A percentile compares a stretch with the other conserved stretches of the same genome.
These are phyloP conservation scores for Rhodamnia argentea DNA, from an alignment of 345 rosid species.

Conservation along the genomic window DNA sequence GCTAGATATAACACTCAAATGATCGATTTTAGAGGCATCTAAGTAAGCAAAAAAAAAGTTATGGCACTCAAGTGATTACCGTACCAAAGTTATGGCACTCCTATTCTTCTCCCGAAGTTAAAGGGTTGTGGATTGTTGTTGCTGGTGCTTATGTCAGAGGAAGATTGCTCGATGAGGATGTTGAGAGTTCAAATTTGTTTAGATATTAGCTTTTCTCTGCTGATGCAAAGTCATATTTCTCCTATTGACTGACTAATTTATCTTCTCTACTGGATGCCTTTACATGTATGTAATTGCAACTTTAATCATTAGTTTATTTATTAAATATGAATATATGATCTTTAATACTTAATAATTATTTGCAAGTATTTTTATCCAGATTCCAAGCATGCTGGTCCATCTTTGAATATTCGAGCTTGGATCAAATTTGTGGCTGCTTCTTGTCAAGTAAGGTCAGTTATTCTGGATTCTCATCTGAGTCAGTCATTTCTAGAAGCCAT, in stretches of 20 bases:
- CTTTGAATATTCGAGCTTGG: slow-evolving; percentile 64
- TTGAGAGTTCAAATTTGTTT: background rate
- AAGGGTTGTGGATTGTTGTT: background rate
- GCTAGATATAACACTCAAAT: too few species aligned
- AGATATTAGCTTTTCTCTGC: background rate
- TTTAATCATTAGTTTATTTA: background rate
- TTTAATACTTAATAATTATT: background rate
- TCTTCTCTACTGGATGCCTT: background rate
- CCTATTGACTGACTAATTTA: background rate
- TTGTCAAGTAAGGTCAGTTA: slow-evolving; percentile 41
- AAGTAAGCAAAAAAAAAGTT: too few species aligned
- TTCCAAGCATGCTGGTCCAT: slow-evolving; percentile 40
- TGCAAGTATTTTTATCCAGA: slow-evolving; percentile 25
- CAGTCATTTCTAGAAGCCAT: background rate
- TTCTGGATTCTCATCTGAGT: background rate
- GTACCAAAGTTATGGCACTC: too few species aligned
- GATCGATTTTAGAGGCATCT: too few species aligned
- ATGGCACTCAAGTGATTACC: too few species aligned
- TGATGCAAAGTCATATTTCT: background rate
- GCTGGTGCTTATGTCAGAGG: background rate
- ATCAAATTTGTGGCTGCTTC: slow-evolving; percentile 45
- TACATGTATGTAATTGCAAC: background rate
- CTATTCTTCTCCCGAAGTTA: background rate
- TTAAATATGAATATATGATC: background rate
- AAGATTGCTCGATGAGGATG: background rate